These are phyloP conservation scores for Albizia julibrissin DNA, from an alignment of 306 rosid species.

Conservation along the genomic window DNA sequence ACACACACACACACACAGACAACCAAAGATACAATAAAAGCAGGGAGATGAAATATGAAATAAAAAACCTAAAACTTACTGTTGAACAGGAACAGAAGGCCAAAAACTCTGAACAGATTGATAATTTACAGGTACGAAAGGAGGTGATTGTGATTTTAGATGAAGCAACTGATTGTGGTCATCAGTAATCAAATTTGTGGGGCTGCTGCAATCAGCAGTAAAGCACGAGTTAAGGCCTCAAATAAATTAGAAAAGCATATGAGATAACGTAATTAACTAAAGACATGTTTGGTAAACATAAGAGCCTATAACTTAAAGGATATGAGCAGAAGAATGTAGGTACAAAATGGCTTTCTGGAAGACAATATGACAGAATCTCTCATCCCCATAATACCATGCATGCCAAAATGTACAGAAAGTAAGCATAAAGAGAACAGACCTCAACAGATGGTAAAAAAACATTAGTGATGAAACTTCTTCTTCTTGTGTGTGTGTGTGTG, in stretches of 20 bases:
- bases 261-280: slow-evolving; percentile 16
- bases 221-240: slow-evolving; percentile 23
- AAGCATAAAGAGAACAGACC: neutral
- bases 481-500: neutral
- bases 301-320: slow-evolving; percentile 16
- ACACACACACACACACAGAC: neutral
- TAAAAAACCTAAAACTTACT: slow-evolving; percentile 49
- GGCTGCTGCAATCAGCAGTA: slow-evolving; percentile 29
- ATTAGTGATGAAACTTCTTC: neutral
- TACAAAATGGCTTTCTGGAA: slow-evolving; percentile 22
- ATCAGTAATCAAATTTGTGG: slow-evolving; percentile 32
- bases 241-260: slow-evolving; percentile 17
- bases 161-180: slow-evolving; percentile 36
- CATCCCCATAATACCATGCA: neutral
- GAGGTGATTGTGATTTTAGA: slow-evolving; percentile 40
- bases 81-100: slow-evolving; percentile 42
- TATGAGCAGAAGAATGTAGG: slow-evolving; percentile 20
- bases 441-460: neutral
- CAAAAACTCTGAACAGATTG: slow-evolving; percentile 38
- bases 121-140: slow-evolving; percentile 36
- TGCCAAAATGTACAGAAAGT: neutral
- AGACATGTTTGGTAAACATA: slow-evolving; percentile 19
- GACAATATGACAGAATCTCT: slow-evolving; percentile 7
- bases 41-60: neutral
- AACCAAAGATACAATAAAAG: slow-evolving; percentile 13